A percentile compares a stretch with the other conserved stretches of the same genome.
phyloP scores from a whole-genome alignment of 441 rosid genomes.

The Monsonia emarginata region DNA sequence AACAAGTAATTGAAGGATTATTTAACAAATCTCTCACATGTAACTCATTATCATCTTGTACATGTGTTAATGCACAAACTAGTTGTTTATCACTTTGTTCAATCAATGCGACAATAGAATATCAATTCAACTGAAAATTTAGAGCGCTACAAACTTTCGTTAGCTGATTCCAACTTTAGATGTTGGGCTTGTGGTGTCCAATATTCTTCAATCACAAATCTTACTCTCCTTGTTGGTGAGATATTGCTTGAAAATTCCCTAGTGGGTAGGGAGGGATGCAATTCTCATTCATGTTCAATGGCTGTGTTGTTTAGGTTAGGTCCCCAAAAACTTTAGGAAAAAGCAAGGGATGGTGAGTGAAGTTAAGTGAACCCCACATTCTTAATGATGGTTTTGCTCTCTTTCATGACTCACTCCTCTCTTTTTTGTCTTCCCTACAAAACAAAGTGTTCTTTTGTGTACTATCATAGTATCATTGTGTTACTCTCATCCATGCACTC shows the following conservation, averaged over 20 bases:
- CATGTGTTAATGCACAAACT: too few relatives aligned
- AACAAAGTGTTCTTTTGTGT: not conserved
- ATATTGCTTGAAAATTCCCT: not conserved
- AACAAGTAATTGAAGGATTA: too few relatives aligned
- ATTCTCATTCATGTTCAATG: not conserved
- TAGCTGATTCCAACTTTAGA: not conserved
- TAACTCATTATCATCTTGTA: too few relatives aligned
- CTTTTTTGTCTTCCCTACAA: not conserved
- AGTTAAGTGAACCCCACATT: not conserved
- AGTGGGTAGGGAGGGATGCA: not conserved
- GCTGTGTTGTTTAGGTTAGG: not conserved
- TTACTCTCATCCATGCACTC: too few relatives aligned
- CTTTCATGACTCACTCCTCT: not conserved
- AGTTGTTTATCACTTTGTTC: too few relatives aligned
- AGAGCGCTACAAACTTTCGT: too few relatives aligned
- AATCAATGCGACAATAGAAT: too few relatives aligned
- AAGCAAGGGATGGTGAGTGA: not conserved
- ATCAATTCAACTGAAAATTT: too few relatives aligned
- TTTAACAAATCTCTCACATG: too few relatives aligned
- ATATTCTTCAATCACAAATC: not conserved
- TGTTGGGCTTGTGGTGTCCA: not conserved
- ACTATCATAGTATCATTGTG: too few relatives aligned
- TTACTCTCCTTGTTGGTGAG: not conserved
- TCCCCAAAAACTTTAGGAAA: not conserved
- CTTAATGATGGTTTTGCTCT: not conserved